Percentiles rank a stretch among this genome's conserved stretches.
Conservation (phyloP, 768 basidiomycete genomes). For the Mrakia frigida region DNA sequence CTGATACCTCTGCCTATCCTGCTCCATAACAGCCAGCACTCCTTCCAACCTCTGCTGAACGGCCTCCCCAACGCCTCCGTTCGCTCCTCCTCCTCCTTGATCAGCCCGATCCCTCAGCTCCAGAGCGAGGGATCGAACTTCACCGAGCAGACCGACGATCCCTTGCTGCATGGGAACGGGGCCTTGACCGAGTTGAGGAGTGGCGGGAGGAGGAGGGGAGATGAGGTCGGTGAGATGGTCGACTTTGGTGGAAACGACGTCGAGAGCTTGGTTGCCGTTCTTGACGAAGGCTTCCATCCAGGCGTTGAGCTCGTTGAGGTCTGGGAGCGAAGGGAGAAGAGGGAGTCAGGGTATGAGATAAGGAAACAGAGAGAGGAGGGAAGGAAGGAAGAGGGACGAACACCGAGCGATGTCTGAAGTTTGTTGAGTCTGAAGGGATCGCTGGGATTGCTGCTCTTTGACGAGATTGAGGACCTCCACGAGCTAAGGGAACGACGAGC, state of each 20-base stretch:
- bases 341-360: background rate
- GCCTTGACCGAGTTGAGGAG: slow-evolving; percentile 10
- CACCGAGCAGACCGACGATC: slow-evolving; percentile 42
- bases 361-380: background rate
- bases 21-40: slow-evolving; percentile 40
- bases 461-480: slow-evolving; percentile 39
- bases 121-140: slow-evolving; percentile 56
- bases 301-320: slow-evolving; percentile 44
- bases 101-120: slow-evolving; percentile 48
- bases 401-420: slow-evolving; percentile 44
- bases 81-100: slow-evolving; percentile 47
- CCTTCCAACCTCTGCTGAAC: slow-evolving; percentile 41
- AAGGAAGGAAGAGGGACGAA: slow-evolving; percentile 32
- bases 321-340: background rate
- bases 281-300: slow-evolving; percentile 77
- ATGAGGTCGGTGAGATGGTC: slow-evolving; percentile 26
- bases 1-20: slow-evolving; percentile 41
- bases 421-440: slow-evolving; percentile 42
- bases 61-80: slow-evolving; percentile 52
- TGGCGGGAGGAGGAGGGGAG: slow-evolving; percentile 21
- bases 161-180: background rate
- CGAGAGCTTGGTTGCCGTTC: slow-evolving; percentile 20
- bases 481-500: slow-evolving; percentile 32
- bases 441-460: slow-evolving; percentile 39
- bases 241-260: slow-evolving; percentile 23